Evolutionary conservation across 768 basidiomycete species (phyloP), one percentile per base, ranked within the genome.

Genomic region (Mycena filopes): DNA sequence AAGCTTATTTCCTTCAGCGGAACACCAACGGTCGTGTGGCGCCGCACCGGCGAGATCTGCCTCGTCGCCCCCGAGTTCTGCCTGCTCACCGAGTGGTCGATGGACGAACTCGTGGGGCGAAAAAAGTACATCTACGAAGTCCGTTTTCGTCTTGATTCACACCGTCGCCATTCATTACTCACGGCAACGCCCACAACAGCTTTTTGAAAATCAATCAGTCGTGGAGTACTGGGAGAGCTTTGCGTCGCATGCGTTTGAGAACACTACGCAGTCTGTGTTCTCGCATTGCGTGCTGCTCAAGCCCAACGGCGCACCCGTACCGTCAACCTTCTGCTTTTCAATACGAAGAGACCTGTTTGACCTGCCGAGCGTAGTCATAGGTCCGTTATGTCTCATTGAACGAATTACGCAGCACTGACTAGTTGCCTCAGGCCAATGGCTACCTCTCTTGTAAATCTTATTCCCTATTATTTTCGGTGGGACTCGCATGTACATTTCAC

Each of bases 141-240:
- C 71, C 55, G 68, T 58, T 53, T 69, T n/a, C 62, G 57, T 57
- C 51, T 49, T 51, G 75, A 75, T 55, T 67, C 55, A 71, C 59
- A n/a, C 51, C 43, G 31, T 26, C 13, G 33, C 2, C 51, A 46
- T 25, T 33, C 25, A 31, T 43, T 26, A 56, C 29, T 33, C 33
- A 9, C 59, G 13, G 43, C 29, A 60, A 31, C 49, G 33, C 36
- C 47, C 36, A 54, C n/a, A 64, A 65, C 74, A 96, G 93, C 82
- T 99, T 55, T 96, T 99, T 75, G 95, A 98, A 80, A 94, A 96
- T 76, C 92, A 95, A 76, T 96, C 95, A 53, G 94, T 90, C 55
- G 96, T 98, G 55, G 93, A 95, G 75, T 96, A 95, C 76, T 96
- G 93, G 91, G 98, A 99, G 78, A 95, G 93, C 77, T 99, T 99